phyloP scores from a whole-genome alignment of 805 yeast genomes.

The Scheffersomyces stipitis region DNA sequence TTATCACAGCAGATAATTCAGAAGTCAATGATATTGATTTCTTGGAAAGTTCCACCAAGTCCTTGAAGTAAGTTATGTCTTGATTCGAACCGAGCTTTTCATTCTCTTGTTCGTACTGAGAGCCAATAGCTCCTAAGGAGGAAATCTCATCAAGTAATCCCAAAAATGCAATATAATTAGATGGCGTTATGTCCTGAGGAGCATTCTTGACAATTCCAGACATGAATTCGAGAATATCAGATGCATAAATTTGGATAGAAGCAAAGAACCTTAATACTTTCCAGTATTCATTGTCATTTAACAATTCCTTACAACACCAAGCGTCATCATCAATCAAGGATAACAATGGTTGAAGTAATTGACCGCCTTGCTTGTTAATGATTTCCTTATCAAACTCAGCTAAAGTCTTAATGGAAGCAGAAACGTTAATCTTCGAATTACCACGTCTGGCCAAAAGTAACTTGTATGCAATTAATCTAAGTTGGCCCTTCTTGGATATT shows the following conservation, averaged over 20 bases:
- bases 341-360: constrained; percentile 48
- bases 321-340: constrained; percentile 46
- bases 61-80: constrained; percentile 1
- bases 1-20: constrained; percentile 41
- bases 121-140: constrained; percentile 77
- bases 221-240: constrained; percentile 47
- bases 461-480: constrained; percentile 54
- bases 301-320: constrained; percentile 39
- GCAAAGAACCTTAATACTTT: constrained; percentile 50
- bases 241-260: constrained; percentile 42
- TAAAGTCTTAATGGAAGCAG: constrained; percentile 16
- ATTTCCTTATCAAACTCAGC: constrained; percentile 41
- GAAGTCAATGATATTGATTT: constrained; percentile 63
- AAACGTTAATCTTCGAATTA: constrained; percentile 1
- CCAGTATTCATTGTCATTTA: constrained; percentile 51
- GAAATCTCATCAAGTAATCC: constrained; percentile 79
- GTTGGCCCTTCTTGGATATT: constrained; percentile 27
- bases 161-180: constrained; percentile 62
- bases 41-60: constrained; percentile 54
- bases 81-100: constrained; percentile 49
- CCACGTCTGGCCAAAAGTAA: constrained; percentile 45
- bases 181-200: constrained; percentile 38
- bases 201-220: constrained; percentile 36
- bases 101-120: constrained; percentile 69
- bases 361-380: constrained; percentile 43